phyloP scores from a whole-genome alignment of 1,139 yeast species.

The Geotrichum candidum region DNA sequence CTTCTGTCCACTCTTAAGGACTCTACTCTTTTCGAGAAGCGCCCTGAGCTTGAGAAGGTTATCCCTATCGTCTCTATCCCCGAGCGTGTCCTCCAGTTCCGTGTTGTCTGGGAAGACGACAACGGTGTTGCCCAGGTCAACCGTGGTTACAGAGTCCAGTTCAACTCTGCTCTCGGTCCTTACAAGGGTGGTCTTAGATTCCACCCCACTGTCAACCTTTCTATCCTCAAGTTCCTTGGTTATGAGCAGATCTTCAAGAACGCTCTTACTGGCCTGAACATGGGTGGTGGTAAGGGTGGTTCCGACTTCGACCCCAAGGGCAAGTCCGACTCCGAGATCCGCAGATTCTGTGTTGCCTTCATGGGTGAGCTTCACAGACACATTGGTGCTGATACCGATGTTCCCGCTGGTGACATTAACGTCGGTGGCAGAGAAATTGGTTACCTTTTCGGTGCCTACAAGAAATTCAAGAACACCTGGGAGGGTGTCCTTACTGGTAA shows the following conservation, averaged over 20 bases:
- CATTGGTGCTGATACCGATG: conserved; percentile 96
- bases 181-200: conserved; percentile 98
- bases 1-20: conserved; percentile 81
- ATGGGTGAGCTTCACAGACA: conserved; percentile 94
- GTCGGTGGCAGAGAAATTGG: conserved; percentile 92
- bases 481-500: conserved; percentile 98
- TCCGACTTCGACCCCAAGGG: conserved; percentile 97
- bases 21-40: conserved; percentile 80
- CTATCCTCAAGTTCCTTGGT: conserved; percentile 92
- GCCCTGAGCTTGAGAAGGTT: conserved; percentile 86
- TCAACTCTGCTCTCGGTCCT: conserved; percentile 97
- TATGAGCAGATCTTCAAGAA: conserved; percentile 98
- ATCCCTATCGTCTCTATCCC: conserved; percentile 90
- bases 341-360: conserved; percentile 93
- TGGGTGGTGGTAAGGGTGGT: conserved; percentile 99
- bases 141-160: conserved; percentile 97
- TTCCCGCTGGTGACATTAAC: conserved; percentile 96
- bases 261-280: conserved; percentile 92
- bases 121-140: conserved; percentile 86
- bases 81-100: conserved; percentile 92
- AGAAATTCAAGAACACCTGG: conserved; percentile 84
- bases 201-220: conserved; percentile 94
- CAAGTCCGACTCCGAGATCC: conserved; percentile 83
- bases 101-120: conserved; percentile 98
- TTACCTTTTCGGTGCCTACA: conserved; percentile 94